A percentile compares a stretch with the other conserved stretches of the same genome.
phyloP scores from a whole-genome alignment of 2,329 filamentous ascomycete genomes.

The Penicillium sp. region DNA sequence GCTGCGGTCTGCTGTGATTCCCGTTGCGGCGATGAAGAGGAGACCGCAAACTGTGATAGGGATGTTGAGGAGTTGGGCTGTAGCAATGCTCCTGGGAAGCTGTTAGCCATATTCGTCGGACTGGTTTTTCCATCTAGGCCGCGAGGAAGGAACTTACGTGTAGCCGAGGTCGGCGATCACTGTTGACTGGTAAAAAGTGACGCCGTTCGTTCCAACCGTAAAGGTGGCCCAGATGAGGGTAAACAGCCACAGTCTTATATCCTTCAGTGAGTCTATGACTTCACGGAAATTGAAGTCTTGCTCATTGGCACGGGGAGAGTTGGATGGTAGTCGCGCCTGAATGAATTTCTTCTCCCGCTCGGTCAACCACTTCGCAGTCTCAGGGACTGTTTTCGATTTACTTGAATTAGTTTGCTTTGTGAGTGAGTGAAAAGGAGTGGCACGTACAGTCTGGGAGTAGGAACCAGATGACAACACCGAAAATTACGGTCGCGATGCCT shows the following conservation, averaged over 20 bases:
- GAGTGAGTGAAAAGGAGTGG: too few species aligned
- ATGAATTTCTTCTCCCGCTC: slow-evolving; percentile 52
- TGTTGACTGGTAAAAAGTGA: slow-evolving; percentile 47
- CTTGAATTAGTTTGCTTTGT: not conserved
- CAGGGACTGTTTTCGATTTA: slow-evolving; percentile 35
- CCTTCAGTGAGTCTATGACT: slow-evolving; percentile 41
- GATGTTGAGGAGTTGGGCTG: slow-evolving; percentile 53
- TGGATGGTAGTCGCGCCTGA: slow-evolving; percentile 47
- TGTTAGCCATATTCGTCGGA: not conserved
- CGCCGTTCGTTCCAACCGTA: slow-evolving; percentile 48
- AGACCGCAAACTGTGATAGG: slow-evolving; percentile 47
- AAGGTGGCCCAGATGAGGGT: slow-evolving; percentile 50
- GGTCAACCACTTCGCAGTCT: slow-evolving; percentile 48
- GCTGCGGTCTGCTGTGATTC: slow-evolving; percentile 39
- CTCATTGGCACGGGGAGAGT: slow-evolving; percentile 44
- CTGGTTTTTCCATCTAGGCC: not conserved
- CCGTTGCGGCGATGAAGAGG: slow-evolving; percentile 43
- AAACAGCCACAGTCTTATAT: slow-evolving; percentile 48
- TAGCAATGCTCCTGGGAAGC: slow-evolving; percentile 42
- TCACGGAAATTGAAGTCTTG: slow-evolving; percentile 43
- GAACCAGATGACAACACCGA: slow-evolving; percentile 20
- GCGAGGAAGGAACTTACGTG: slow-evolving; percentile 34
- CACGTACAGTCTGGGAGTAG: slow-evolving; percentile 53
- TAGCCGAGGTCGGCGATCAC: slow-evolving; percentile 45
- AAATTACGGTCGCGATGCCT: slow-evolving; percentile 24